Evolutionary conservation across 768 basidiomycete genomes (phyloP).

Genomic region (Suillus clintonianus): DNA sequence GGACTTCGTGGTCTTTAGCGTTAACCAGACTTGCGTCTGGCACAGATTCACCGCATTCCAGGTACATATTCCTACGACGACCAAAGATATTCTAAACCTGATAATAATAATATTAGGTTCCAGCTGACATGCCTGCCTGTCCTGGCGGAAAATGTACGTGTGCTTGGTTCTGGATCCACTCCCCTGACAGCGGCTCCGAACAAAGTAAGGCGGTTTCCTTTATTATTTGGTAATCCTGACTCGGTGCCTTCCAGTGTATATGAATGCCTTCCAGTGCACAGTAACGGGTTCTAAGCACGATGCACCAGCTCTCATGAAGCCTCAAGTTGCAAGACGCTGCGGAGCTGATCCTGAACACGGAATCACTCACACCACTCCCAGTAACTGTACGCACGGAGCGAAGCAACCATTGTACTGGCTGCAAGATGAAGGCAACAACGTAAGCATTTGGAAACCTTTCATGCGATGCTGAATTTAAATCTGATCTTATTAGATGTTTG

Average conservation of each 20-base stretch:
- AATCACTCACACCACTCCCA: conserved; percentile 18
- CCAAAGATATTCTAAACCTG: conserved; percentile 34
- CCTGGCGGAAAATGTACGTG: conserved; percentile 46
- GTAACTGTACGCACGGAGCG: conserved; percentile 42
- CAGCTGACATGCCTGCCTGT: conserved; percentile 44
- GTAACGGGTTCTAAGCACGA: conserved; percentile 28
- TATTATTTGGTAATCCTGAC: not conserved
- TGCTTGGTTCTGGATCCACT: conserved; percentile 45
- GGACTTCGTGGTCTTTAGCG: conserved; percentile 44
- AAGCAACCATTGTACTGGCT: conserved; percentile 43
- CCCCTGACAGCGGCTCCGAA: conserved; percentile 33
- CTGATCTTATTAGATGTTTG: conserved; percentile 26
- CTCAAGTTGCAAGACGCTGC: conserved; percentile 38
- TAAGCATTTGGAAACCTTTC: conserved; percentile 18
- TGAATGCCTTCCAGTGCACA: conserved; percentile 44
- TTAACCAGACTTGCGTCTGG: conserved; percentile 48
- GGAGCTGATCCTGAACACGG: conserved; percentile 30
- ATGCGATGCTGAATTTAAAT: not conserved
- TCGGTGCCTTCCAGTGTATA: conserved; percentile 28
- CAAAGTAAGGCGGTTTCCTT: conserved; percentile 30
- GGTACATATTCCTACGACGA: conserved; percentile 40
- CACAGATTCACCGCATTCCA: conserved; percentile 38
- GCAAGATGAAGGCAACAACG: conserved; percentile 41
- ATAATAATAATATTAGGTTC: conserved; percentile 39
- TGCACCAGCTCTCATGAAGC: conserved; percentile 32